Percentiles rank a stretch among this genome's conserved stretches.
These are phyloP conservation scores for Pyrenophora seminiperda DNA, from an alignment of 2,329 filamentous ascomycete species.

Conservation along the genomic window DNA sequence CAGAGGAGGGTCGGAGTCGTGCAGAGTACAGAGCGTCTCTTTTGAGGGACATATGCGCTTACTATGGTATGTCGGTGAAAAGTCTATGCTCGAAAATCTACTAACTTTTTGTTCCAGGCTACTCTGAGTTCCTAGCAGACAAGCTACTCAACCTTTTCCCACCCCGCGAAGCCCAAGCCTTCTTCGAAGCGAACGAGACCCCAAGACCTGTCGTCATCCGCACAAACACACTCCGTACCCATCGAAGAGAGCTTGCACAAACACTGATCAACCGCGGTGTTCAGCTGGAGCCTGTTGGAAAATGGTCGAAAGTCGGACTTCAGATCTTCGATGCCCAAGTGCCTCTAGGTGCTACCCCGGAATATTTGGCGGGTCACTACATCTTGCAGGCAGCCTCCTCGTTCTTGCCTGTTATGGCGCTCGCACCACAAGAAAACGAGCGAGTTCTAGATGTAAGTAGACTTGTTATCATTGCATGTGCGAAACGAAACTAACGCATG, in stretches of 20 bases:
- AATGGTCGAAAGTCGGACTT: constrained; percentile 97
- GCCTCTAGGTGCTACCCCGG: constrained; percentile 90
- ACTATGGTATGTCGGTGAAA: constrained; percentile 65
- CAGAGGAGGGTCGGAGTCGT: constrained; percentile 78
- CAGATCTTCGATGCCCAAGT: constrained; percentile 92
- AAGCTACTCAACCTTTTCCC: constrained; percentile 94
- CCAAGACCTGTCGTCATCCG: constrained; percentile 92
- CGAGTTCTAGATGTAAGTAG: constrained; percentile 92
- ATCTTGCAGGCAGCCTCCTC: constrained; percentile 96
- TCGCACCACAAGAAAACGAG: constrained; percentile 91
- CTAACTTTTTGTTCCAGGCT: constrained; percentile 54
- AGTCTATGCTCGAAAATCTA: background rate
- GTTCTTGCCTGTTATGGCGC: constrained; percentile 96
- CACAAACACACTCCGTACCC: constrained; percentile 88
- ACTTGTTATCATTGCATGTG: constrained; percentile 60
- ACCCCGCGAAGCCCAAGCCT: constrained; percentile 91
- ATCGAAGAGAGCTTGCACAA: constrained; percentile 81
- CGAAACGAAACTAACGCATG: background rate
- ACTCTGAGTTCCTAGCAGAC: constrained; percentile 91
- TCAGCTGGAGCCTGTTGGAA: constrained; percentile 93
- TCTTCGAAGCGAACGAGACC: constrained; percentile 98
- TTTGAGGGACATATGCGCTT: constrained; percentile 88
- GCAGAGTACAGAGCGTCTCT: constrained; percentile 87
- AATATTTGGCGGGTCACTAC: constrained; percentile 97
- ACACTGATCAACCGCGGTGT: constrained; percentile 95